Conservation (phyloP, 768 basidiomycete genomes). For the Tricholoma saponaceum region DNA sequence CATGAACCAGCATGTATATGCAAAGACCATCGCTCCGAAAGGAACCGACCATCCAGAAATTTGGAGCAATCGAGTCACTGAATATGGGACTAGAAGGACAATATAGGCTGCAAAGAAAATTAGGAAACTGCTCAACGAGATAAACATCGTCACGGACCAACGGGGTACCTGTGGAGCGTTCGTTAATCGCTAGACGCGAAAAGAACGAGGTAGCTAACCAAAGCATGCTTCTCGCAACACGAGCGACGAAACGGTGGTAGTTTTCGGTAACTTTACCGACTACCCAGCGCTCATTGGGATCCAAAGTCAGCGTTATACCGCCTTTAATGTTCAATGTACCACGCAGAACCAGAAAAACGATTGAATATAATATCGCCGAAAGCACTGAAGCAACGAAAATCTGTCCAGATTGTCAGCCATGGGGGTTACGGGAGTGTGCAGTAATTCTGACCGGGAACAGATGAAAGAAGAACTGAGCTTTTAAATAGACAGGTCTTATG, state of each 20-base stretch:
- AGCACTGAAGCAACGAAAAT: slow-evolving; percentile 55
- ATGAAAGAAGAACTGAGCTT: slow-evolving; percentile 47
- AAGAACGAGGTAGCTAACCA: slow-evolving; percentile 42
- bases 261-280: slow-evolving; percentile 32
- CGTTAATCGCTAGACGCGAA: slow-evolving; percentile 5
- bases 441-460: slow-evolving; percentile 52
- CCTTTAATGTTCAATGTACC: slow-evolving; percentile 49
- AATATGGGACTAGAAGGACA: slow-evolving; percentile 52
- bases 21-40: slow-evolving; percentile 43
- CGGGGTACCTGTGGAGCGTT: slow-evolving; percentile 47
- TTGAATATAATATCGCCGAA: slow-evolving; percentile 52
- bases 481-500: slow-evolving; percentile 37
- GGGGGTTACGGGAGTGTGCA: background rate
- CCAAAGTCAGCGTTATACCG: slow-evolving; percentile 47
- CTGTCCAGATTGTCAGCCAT: slow-evolving; percentile 25
- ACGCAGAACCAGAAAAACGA: slow-evolving; percentile 61
- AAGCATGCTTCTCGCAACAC: slow-evolving; percentile 65
- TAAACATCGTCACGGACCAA: slow-evolving; percentile 36
- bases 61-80: slow-evolving; percentile 43
- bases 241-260: slow-evolving; percentile 58
- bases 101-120: slow-evolving; percentile 46
- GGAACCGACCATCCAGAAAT: slow-evolving; percentile 48
- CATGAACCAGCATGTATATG: slow-evolving; percentile 40
- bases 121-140: background rate
- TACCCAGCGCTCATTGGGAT: slow-evolving; percentile 42